These are phyloP conservation scores for Kodamaea hsintzibuensis DNA, from an alignment of 805 yeast species.

Conservation along the genomic window DNA sequence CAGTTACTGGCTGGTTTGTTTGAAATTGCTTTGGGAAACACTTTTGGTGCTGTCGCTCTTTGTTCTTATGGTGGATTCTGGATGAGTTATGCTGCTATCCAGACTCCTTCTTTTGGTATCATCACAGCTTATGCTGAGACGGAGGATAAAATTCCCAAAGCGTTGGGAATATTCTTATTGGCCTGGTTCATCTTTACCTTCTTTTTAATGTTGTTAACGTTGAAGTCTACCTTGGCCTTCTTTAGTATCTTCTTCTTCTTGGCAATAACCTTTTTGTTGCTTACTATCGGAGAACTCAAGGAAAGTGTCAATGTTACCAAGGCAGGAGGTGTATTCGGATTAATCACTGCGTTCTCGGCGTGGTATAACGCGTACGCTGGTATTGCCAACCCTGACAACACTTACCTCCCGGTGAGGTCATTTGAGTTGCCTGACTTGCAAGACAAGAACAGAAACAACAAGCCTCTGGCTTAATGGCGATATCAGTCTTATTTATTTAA, in stretches of 20 bases:
- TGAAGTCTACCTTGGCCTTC: constrained; percentile 46
- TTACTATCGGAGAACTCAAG: constrained; percentile 39
- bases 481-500: not conserved
- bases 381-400: constrained; percentile 58
- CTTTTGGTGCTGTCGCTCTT: constrained; percentile 70
- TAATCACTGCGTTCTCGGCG: constrained; percentile 42
- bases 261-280: constrained; percentile 40
- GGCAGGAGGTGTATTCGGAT: constrained; percentile 44
- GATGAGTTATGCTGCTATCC: constrained; percentile 71
- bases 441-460: constrained; percentile 7
- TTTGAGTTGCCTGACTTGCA: constrained; percentile 50
- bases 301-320: constrained; percentile 28
- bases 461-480: not conserved
- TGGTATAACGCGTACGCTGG: constrained; percentile 51
- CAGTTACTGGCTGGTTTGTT: constrained; percentile 74
- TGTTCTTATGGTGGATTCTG: constrained; percentile 72
- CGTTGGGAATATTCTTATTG: constrained; percentile 39
- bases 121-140: constrained; percentile 30
- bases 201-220: constrained; percentile 40
- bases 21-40: constrained; percentile 74
- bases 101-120: constrained; percentile 39
- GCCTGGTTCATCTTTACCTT: constrained; percentile 49
- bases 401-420: constrained; percentile 54
- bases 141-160: constrained; percentile 28
- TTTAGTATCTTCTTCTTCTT: constrained; percentile 42